Conservation (phyloP, 2,329 filamentous ascomycete species). For the Stagonosporopsis rhizophila region DNA sequence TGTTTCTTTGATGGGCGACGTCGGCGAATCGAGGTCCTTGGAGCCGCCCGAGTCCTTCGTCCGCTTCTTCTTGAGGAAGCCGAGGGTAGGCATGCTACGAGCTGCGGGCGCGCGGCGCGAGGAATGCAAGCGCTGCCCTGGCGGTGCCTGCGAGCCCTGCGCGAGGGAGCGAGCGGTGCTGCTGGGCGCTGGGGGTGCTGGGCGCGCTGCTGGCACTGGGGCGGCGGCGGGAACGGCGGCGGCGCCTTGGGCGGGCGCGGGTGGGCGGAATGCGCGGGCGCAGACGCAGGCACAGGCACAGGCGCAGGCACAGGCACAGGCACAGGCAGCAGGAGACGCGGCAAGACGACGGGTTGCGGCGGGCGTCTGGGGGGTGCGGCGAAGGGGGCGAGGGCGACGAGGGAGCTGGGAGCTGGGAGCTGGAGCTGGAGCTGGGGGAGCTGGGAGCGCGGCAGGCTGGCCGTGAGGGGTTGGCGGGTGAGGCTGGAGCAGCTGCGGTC, state of each 20-base stretch:
- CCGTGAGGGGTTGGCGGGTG: conserved; percentile 13
- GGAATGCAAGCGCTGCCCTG: conserved; percentile 35
- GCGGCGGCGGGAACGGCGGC: conserved; percentile 10
- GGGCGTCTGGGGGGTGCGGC: no score
- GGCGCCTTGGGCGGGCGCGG: no score
- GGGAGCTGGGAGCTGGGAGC: not conserved
- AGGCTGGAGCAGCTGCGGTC: no score
- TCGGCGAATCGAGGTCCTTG: conserved; percentile 70
- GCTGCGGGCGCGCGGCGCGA: not conserved
- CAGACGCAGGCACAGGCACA: not conserved
- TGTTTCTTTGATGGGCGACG: conserved; percentile 69
- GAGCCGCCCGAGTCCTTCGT: conserved; percentile 80
- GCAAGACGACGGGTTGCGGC: not conserved
- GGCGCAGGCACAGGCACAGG: not conserved
- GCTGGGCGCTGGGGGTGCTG: not conserved
- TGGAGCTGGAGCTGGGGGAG: not conserved
- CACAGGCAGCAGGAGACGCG: no score
- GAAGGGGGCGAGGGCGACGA: not conserved
- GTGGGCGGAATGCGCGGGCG: conserved; percentile 1
- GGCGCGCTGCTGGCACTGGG: not conserved
- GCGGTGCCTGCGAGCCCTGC: conserved; percentile 16
- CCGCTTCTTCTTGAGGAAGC: conserved; percentile 98
- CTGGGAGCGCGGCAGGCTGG: not conserved
- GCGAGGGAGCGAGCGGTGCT: not conserved
- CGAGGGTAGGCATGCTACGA: conserved; percentile 83